These are phyloP conservation scores for Tetracladium setigerum DNA, from an alignment of 495 filamentous ascomycete genomes.

Conservation along the genomic window DNA sequence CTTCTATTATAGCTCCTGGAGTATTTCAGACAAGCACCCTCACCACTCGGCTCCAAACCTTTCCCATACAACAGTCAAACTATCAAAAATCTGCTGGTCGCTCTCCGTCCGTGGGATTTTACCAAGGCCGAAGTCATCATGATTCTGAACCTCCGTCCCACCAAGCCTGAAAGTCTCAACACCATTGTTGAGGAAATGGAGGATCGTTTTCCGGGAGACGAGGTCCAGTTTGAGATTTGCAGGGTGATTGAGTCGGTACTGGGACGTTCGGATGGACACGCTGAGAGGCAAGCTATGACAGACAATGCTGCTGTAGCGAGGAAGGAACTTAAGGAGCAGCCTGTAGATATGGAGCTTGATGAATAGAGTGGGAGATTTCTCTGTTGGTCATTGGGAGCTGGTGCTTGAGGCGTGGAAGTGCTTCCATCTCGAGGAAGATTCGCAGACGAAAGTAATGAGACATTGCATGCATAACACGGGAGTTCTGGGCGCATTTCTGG, in stretches of 20 bases:
- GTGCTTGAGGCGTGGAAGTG: too few species aligned
- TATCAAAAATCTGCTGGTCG: conserved; percentile 30
- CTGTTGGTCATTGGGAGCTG: neutral
- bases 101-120: conserved; percentile 39
- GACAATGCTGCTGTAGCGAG: conserved; percentile 18
- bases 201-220: conserved; percentile 29
- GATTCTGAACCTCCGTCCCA: conserved; percentile 51
- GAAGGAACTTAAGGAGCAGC: conserved; percentile 8
- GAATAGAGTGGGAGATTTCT: neutral
- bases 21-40: conserved; percentile 24
- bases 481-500: conserved; percentile 1
- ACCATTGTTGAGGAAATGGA: conserved; percentile 44
- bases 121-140: conserved; percentile 58
- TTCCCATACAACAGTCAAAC: conserved; percentile 20
- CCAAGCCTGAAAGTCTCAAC: conserved; percentile 31
- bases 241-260: conserved; percentile 29
- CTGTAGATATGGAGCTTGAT: conserved; percentile 9
- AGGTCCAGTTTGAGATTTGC: conserved; percentile 28
- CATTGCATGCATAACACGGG: too few species aligned
- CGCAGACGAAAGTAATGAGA: too few species aligned
- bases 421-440: too few species aligned
- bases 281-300: conserved; percentile 19
- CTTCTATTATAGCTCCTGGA: conserved; percentile 19
- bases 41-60: conserved; percentile 19
- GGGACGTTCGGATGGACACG: conserved; percentile 21